These are phyloP conservation scores for Saccharomycopsis amapae DNA, from an alignment of 805 yeast species.

Conservation along the genomic window DNA sequence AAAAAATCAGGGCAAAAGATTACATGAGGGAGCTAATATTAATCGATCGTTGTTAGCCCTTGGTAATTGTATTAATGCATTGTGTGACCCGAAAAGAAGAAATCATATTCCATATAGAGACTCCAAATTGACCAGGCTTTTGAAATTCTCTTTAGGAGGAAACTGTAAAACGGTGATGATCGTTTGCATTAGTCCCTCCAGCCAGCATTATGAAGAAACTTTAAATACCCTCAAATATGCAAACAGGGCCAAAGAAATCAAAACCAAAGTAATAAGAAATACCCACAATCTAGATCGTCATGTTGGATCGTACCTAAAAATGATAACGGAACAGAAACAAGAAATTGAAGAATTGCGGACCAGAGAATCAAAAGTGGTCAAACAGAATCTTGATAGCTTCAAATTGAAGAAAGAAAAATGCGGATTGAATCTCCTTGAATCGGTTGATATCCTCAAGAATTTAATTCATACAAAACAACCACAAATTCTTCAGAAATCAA, in stretches of 20 bases:
- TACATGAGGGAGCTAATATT: slow-evolving; percentile 90
- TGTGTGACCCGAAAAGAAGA: slow-evolving; percentile 62
- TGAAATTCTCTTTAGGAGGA: slow-evolving; percentile 88
- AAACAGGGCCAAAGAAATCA: slow-evolving; percentile 82
- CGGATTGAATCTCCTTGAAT: slow-evolving; percentile 34
- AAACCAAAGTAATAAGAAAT: slow-evolving; percentile 70
- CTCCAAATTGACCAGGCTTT: slow-evolving; percentile 77
- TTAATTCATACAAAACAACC: slow-evolving; percentile 24
- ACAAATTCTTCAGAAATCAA: slow-evolving; percentile 32
- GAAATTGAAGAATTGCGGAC: slow-evolving; percentile 63
- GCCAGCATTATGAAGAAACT: slow-evolving; percentile 87
- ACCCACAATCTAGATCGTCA: slow-evolving; percentile 72
- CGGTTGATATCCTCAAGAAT: slow-evolving; percentile 35
- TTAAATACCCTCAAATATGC: slow-evolving; percentile 88
- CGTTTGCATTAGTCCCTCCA: slow-evolving; percentile 85
- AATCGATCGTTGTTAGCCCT: slow-evolving; percentile 81
- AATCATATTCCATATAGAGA: slow-evolving; percentile 87
- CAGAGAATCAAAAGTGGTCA: slow-evolving; percentile 42
- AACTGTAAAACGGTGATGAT: slow-evolving; percentile 95
- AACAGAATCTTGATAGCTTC: slow-evolving; percentile 32
- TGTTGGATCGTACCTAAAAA: slow-evolving; percentile 75
- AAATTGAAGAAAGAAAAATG: slow-evolving; percentile 34
- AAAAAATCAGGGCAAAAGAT: slow-evolving; percentile 69
- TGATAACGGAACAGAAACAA: slow-evolving; percentile 73
- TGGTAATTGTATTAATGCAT: slow-evolving; percentile 90